phyloP scores from a whole-genome alignment of 106 monocot genomes.

The Xerophyta viscosa region DNA sequence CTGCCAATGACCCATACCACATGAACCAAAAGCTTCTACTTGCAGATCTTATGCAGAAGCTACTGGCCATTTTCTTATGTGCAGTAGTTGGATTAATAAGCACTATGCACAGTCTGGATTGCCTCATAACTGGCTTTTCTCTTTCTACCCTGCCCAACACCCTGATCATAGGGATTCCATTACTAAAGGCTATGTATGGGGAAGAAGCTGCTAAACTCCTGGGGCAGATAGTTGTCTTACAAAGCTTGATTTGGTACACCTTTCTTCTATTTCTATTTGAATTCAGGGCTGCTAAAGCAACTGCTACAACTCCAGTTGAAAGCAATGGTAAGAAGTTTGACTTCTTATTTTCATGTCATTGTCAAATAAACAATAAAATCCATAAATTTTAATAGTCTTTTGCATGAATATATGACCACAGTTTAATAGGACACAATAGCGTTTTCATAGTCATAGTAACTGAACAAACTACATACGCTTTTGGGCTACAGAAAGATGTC shows the following conservation, averaged over 20 bases:
- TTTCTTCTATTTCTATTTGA: constrained; percentile 62
- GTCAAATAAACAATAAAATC: too few species aligned
- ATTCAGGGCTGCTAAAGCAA: constrained; percentile 36
- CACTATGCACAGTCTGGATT: constrained; percentile 36
- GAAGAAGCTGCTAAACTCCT: constrained; percentile 44
- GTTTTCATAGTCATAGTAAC: too few species aligned
- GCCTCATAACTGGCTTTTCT: constrained; percentile 72
- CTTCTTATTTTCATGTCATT: not conserved
- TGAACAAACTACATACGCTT: too few species aligned
- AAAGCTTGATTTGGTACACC: constrained; percentile 65
- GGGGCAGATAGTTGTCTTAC: constrained; percentile 65
- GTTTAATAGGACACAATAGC: too few species aligned
- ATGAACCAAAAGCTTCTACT: constrained; percentile 59
- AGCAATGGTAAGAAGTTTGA: constrained; percentile 15
- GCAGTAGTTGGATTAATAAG: constrained; percentile 18
- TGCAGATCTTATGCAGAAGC: constrained; percentile 56
- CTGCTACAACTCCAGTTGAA: constrained; percentile 14
- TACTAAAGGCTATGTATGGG: constrained; percentile 64
- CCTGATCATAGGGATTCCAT: constrained; percentile 65
- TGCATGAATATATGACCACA: too few species aligned
- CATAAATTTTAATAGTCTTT: too few species aligned
- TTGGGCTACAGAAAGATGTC: too few species aligned
- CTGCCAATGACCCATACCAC: constrained; percentile 57
- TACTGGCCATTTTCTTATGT: constrained; percentile 36
- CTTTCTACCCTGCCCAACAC: constrained; percentile 69